Conservation (phyloP, 2,329 filamentous ascomycete genomes). For the Clonostachys rhizophaga region DNA sequence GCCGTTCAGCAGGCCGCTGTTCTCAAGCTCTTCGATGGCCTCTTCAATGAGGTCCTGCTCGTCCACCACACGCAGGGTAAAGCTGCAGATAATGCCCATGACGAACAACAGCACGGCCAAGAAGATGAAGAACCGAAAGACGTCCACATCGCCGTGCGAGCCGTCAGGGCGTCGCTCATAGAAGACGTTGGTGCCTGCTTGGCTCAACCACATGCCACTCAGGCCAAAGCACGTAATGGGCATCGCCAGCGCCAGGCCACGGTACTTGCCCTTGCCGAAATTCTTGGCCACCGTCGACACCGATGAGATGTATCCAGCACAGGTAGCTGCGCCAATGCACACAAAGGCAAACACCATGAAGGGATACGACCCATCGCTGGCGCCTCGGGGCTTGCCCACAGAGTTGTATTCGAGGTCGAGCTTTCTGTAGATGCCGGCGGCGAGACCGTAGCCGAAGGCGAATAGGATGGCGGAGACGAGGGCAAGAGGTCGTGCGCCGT, state of each 20-base stretch:
- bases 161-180: slow-evolving; percentile 65
- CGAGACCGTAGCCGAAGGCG: slow-evolving; percentile 75
- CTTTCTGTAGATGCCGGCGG: slow-evolving; percentile 68
- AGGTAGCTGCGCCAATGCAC: slow-evolving; percentile 76
- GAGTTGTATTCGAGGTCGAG: slow-evolving; percentile 40
- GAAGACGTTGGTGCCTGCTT: slow-evolving; percentile 75
- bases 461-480: slow-evolving; percentile 70
- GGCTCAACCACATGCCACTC: slow-evolving; percentile 94
- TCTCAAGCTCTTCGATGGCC: slow-evolving; percentile 84
- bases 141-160: slow-evolving; percentile 58
- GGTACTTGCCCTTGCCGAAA: slow-evolving; percentile 83
- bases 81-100: slow-evolving; percentile 68
- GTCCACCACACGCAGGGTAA: slow-evolving; percentile 74
- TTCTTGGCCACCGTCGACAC: slow-evolving; percentile 99
- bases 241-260: slow-evolving; percentile 81
- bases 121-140: slow-evolving; percentile 86
- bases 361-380: slow-evolving; percentile 60
- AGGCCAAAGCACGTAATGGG: slow-evolving; percentile 92
- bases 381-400: slow-evolving; percentile 21
- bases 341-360: slow-evolving; percentile 85
- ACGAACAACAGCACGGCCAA: slow-evolving; percentile 65
- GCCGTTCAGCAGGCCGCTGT: slow-evolving; percentile 76
- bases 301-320: slow-evolving; percentile 81
- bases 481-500: slow-evolving; percentile 74
- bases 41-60: slow-evolving; percentile 86